Conservation (phyloP, 345 rosid genomes). For the Orychophragmus violaceus region DNA sequence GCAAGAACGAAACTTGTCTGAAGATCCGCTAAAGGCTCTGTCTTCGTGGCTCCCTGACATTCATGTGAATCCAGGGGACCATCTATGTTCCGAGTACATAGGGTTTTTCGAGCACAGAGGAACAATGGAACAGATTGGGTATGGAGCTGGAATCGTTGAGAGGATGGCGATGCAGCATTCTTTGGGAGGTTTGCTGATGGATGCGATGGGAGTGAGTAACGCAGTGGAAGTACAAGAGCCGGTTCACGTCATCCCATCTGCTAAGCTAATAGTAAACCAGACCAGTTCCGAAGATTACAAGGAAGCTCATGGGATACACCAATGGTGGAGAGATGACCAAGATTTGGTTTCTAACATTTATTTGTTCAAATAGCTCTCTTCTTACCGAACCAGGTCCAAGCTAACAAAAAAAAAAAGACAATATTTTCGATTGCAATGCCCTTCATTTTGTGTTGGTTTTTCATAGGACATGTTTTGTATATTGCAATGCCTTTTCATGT, state of each 20-base stretch:
- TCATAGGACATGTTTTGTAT: neutral
- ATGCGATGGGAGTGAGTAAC: slow-evolving; percentile 50
- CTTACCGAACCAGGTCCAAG: neutral
- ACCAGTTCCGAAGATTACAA: slow-evolving; percentile 44
- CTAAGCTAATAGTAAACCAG: slow-evolving; percentile 47
- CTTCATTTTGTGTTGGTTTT: neutral
- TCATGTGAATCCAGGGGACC: slow-evolving; percentile 64
- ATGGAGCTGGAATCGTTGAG: slow-evolving; percentile 62
- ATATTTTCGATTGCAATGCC: neutral
- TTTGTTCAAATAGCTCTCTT: slow-evolving; percentile 29
- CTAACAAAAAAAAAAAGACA: too few species aligned
- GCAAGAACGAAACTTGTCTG: slow-evolving; percentile 23
- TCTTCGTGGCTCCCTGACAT: slow-evolving; percentile 62
- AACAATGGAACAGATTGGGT: slow-evolving; percentile 76
- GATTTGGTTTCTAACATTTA: slow-evolving; percentile 47
- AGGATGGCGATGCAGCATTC: slow-evolving; percentile 69
- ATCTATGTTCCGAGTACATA: slow-evolving; percentile 65
- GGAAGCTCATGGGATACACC: slow-evolving; percentile 85
- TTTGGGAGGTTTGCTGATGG: slow-evolving; percentile 57
- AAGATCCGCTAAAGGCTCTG: slow-evolving; percentile 39
- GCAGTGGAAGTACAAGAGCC: slow-evolving; percentile 49
- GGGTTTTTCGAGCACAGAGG: slow-evolving; percentile 87
- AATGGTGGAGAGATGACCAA: slow-evolving; percentile 81
- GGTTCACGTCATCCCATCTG: slow-evolving; percentile 77
- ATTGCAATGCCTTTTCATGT: neutral